Conservation (phyloP, 169 alveolate genomes). For the Plasmodium reichenowi region DNA sequence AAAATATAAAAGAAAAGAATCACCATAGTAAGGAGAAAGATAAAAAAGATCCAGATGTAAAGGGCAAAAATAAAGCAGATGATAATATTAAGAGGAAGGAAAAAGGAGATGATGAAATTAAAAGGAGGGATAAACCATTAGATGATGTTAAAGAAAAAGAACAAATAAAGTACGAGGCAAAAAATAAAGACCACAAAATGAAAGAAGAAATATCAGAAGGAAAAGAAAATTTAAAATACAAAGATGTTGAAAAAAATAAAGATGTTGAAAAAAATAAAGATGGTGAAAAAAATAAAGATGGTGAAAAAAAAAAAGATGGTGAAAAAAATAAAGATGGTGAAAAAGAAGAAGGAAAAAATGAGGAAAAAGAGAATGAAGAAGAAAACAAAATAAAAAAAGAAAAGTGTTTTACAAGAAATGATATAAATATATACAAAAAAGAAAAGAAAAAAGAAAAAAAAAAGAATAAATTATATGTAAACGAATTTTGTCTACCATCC, state of each 20-base stretch:
- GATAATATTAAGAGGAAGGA: background rate
- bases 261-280: too few species aligned
- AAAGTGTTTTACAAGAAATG: constrained; percentile 16
- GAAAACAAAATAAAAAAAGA: constrained; percentile 13
- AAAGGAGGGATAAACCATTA: background rate
- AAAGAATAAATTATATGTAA: constrained; percentile 9
- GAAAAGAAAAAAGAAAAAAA: constrained; percentile 62
- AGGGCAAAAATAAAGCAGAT: background rate
- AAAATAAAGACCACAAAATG: background rate
- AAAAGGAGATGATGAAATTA: background rate
- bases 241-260: constrained; percentile 7
- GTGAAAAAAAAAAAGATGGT: background rate
- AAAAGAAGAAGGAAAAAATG: constrained; percentile 18
- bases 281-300: too few species aligned
- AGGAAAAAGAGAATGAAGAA: background rate
- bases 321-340: constrained; percentile 15
- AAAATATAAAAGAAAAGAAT: background rate
- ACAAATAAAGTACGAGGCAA: background rate
- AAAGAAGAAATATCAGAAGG: background rate
- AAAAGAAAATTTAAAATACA: background rate
- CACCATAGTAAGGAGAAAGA: constrained; percentile 16
- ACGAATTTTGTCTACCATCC: constrained; percentile 66
- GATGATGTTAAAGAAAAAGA: background rate
- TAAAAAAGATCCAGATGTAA: background rate
- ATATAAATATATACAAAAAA: constrained; percentile 55